Percentiles rank a stretch among this genome's conserved stretches.
phyloP scores from a whole-genome alignment of 495 filamentous ascomycete genomes.

The Paragyromitra xinjiangensis region DNA sequence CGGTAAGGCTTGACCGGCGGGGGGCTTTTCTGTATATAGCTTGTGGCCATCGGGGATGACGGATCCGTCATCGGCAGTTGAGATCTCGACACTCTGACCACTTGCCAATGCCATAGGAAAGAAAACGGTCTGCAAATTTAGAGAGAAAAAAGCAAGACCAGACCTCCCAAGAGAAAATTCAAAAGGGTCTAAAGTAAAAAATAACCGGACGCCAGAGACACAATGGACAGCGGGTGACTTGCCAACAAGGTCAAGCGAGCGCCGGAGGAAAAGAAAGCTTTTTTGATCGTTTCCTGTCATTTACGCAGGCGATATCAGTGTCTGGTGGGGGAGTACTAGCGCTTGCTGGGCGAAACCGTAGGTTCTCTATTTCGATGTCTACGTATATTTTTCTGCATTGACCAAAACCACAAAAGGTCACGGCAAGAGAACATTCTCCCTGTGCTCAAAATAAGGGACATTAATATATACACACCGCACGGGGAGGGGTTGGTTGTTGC shows the following conservation, averaged over 20 bases:
- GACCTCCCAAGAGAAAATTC: conserved; percentile 18
- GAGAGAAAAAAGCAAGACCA: conserved; percentile 48
- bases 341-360: conserved; percentile 17
- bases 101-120: conserved; percentile 40
- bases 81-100: conserved; percentile 53
- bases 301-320: conserved; percentile 19
- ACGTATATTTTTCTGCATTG: conserved; percentile 36
- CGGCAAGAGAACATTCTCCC: conserved; percentile 23
- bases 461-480: conserved; percentile 50
- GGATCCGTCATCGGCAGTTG: conserved; percentile 55
- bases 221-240: conserved; percentile 45
- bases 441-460: conserved; percentile 42
- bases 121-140: conserved; percentile 53
- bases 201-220: conserved; percentile 43
- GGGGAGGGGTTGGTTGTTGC: conserved; percentile 50
- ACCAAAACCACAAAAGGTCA: conserved; percentile 26
- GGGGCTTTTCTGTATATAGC: conserved; percentile 43
- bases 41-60: conserved; percentile 45
- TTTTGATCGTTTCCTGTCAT: conserved; percentile 50
- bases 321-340: conserved; percentile 9
- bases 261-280: conserved; percentile 31
- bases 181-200: conserved; percentile 43
- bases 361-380: conserved; percentile 22
- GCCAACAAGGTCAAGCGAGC: conserved; percentile 46
- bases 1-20: conserved; percentile 48